These are phyloP conservation scores for Rhododendron molle DNA, from an alignment of 148 eudicot species.

Conservation along the genomic window DNA sequence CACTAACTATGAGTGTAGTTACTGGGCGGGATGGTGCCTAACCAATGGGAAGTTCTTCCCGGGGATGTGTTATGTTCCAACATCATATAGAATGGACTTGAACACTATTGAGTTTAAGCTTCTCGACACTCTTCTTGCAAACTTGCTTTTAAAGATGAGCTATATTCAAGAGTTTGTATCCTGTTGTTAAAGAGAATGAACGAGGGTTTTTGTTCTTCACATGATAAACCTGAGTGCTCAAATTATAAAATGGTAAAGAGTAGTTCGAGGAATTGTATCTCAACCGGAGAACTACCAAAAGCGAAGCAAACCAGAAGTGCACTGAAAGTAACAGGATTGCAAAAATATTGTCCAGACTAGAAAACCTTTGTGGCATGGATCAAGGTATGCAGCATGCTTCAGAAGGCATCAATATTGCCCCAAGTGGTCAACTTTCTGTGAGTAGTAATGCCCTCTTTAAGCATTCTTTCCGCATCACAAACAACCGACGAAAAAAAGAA, in stretches of 20 bases:
- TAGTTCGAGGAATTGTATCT: neutral
- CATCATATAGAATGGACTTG: neutral
- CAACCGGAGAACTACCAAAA: neutral
- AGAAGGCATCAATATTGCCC: neutral
- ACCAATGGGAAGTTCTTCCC: too few relatives aligned
- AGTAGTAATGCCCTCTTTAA: neutral
- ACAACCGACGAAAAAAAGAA: neutral
- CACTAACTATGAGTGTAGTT: too few relatives aligned
- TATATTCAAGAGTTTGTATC: neutral
- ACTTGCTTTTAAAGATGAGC: neutral
- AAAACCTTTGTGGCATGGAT: neutral
- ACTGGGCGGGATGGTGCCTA: too few relatives aligned
- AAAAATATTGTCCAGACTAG: neutral
- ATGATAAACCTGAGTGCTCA: neutral
- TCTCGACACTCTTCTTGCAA: neutral
- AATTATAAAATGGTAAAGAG: neutral
- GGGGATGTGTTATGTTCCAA: too few relatives aligned
- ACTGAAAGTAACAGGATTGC: neutral
- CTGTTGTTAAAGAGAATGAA: neutral
- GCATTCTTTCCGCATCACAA: neutral
- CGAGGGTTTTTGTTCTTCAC: too few relatives aligned
- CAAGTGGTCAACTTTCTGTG: neutral
- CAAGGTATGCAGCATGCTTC: neutral
- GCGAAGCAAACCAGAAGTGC: neutral
- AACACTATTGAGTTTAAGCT: neutral